Conservation (phyloP, 164 flowering plant species). For the Annona squamosa region DNA sequence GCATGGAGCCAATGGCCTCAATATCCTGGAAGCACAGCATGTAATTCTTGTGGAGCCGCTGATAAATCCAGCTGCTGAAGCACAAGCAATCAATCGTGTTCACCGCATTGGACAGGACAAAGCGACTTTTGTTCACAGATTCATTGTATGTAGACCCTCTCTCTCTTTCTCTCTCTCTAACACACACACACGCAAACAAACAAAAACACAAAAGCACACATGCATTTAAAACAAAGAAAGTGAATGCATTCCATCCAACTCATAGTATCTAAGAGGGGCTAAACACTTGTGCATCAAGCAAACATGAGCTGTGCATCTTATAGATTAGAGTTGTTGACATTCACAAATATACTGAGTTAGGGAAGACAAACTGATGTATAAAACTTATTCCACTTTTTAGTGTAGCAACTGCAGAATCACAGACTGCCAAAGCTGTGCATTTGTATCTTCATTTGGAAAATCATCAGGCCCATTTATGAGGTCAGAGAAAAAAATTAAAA, state of each 20-base stretch:
- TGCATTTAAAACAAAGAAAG: background rate
- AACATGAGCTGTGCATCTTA: background rate
- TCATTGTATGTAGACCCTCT: slow-evolving; percentile 46
- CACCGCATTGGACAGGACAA: slow-evolving; percentile 87
- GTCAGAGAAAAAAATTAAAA: too few species aligned
- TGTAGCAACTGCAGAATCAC: too few species aligned
- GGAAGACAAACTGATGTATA: too few species aligned
- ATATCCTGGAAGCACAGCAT: slow-evolving; percentile 93
- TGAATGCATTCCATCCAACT: background rate
- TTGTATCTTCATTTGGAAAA: too few species aligned
- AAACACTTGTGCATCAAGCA: background rate
- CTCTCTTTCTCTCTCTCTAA: slow-evolving; percentile 3
- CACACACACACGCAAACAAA: background rate
- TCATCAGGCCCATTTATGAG: too few species aligned
- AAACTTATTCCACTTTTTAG: too few species aligned
- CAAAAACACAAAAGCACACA: background rate
- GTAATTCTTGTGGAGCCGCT: slow-evolving; percentile 89
- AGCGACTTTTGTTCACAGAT: slow-evolving; percentile 80
- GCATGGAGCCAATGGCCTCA: slow-evolving; percentile 97
- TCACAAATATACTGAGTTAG: too few species aligned
- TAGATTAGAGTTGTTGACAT: background rate
- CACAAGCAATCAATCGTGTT: slow-evolving; percentile 90
- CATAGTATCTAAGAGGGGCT: background rate
- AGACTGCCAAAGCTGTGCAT: too few species aligned
- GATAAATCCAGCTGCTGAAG: slow-evolving; percentile 94